Evolutionary conservation across 441 rosid species (phyloP).

Genomic region (Jatropha multifida): DNA sequence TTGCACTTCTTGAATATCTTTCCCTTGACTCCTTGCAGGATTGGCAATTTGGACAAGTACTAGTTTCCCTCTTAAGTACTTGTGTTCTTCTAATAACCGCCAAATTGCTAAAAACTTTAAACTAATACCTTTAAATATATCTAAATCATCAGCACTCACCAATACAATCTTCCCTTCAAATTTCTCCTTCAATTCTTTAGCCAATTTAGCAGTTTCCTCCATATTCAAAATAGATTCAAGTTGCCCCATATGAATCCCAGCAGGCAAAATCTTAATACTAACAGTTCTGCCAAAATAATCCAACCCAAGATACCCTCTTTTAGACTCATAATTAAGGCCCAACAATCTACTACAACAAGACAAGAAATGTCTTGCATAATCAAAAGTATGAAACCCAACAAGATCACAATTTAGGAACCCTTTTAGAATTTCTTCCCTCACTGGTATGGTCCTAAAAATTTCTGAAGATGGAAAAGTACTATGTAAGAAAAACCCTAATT

Average conservation of each 20-base stretch:
- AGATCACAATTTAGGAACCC: conserved; percentile 76
- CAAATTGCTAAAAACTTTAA: conserved; percentile 73
- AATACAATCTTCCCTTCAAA: conserved; percentile 53
- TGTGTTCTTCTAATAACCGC: conserved; percentile 51
- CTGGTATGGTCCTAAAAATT: conserved; percentile 65
- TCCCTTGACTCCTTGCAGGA: conserved; percentile 77
- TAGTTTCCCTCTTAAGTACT: conserved; percentile 49
- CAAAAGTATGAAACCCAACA: conserved; percentile 81
- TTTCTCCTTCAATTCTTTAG: conserved; percentile 51
- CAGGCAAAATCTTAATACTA: conserved; percentile 70
- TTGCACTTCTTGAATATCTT: conserved; percentile 61
- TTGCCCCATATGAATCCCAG: conserved; percentile 78
- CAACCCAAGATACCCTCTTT: conserved; percentile 78
- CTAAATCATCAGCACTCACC: conserved; percentile 84
- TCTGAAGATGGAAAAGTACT: conserved; percentile 79
- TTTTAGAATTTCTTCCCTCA: conserved; percentile 66
- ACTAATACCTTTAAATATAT: conserved; percentile 69
- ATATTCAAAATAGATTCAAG: conserved; percentile 45
- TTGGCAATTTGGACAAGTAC: conserved; percentile 79
- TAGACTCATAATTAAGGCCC: conserved; percentile 73
- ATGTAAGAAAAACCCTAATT: conserved; percentile 70
- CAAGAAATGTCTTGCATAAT: conserved; percentile 86
- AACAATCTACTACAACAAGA: conserved; percentile 80
- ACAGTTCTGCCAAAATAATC: conserved; percentile 80
- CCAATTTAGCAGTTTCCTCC: conserved; percentile 42